Evolutionary conservation across 345 rosid species (phyloP).

Genomic region (thale cress (Arabidopsis thaliana)): DNA sequence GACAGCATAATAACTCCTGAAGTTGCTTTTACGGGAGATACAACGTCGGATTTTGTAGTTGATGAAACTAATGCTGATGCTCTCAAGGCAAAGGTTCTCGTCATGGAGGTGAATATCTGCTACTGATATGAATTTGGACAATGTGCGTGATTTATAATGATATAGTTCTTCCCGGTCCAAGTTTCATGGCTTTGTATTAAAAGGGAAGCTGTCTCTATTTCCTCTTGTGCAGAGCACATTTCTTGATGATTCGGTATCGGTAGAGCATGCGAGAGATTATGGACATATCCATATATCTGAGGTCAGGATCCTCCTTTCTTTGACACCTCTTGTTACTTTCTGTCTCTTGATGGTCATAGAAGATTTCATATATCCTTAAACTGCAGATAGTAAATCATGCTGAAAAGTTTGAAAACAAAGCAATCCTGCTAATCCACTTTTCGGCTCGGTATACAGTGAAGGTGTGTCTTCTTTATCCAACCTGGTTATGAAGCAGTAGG

Average conservation of each 20-base stretch:
- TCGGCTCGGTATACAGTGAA: conserved; percentile 80
- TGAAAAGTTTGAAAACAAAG: conserved; percentile 74
- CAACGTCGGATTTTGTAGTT: conserved; percentile 73
- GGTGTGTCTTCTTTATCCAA: conserved; percentile 52
- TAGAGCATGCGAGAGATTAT: conserved; percentile 90
- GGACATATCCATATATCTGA: conserved; percentile 90
- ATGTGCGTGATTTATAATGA: conserved; percentile 2
- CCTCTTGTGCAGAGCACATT: conserved; percentile 71
- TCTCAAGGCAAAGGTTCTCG: conserved; percentile 80
- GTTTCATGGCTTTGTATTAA: conserved; percentile 23
- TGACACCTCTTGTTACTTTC: conserved; percentile 17
- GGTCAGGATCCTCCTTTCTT: conserved; percentile 48
- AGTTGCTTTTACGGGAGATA: conserved; percentile 97
- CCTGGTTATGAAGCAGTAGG: conserved; percentile 1
- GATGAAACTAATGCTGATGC: conserved; percentile 72
- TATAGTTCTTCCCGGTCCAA: not conserved
- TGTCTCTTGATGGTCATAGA: conserved; percentile 17
- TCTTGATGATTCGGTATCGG: conserved; percentile 63
- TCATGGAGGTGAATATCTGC: conserved; percentile 73
- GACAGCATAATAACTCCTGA: conserved; percentile 64
- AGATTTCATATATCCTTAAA: conserved; percentile 11
- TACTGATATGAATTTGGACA: conserved; percentile 26
- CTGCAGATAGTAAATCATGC: conserved; percentile 71
- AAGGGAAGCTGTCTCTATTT: conserved; percentile 12
- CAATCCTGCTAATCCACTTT: conserved; percentile 90